Conservation (phyloP, 257 asterid species). For the Solanum pennellii region DNA sequence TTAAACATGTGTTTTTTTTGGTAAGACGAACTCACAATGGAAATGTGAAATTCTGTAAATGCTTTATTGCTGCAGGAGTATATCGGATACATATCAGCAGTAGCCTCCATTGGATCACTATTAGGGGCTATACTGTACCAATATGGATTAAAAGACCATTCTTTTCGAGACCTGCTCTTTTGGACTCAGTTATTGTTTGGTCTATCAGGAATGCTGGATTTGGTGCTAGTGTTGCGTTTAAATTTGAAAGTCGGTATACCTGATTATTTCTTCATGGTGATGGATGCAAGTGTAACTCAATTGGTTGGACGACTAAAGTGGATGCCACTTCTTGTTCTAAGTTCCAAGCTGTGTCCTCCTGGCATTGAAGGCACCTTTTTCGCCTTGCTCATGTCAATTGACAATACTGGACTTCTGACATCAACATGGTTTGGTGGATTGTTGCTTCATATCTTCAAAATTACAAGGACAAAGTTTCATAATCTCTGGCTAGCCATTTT, state of each 20-base stretch:
- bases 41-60: not conserved
- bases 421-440: constrained; percentile 87
- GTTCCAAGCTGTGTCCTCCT: constrained; percentile 76
- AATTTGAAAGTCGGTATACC: constrained; percentile 67
- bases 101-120: constrained; percentile 75
- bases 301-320: constrained; percentile 75
- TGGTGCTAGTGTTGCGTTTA: constrained; percentile 60
- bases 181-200: constrained; percentile 70
- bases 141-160: constrained; percentile 51
- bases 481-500: constrained; percentile 70
- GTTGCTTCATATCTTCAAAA: constrained; percentile 51
- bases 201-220: constrained; percentile 74
- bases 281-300: constrained; percentile 70
- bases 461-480: constrained; percentile 51
- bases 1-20: not conserved
- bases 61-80: constrained; percentile 39
- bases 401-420: constrained; percentile 71
- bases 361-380: constrained; percentile 91
- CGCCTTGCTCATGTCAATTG: constrained; percentile 89
- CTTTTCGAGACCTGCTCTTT: constrained; percentile 64
- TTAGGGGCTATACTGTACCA: constrained; percentile 70
- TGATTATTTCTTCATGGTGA: constrained; percentile 52
- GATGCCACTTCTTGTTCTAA: constrained; percentile 95
- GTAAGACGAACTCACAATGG: not conserved
- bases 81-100: constrained; percentile 68